Conservation (phyloP, 2,329 filamentous ascomycete species). For the Hansfordia pulvinata region DNA sequence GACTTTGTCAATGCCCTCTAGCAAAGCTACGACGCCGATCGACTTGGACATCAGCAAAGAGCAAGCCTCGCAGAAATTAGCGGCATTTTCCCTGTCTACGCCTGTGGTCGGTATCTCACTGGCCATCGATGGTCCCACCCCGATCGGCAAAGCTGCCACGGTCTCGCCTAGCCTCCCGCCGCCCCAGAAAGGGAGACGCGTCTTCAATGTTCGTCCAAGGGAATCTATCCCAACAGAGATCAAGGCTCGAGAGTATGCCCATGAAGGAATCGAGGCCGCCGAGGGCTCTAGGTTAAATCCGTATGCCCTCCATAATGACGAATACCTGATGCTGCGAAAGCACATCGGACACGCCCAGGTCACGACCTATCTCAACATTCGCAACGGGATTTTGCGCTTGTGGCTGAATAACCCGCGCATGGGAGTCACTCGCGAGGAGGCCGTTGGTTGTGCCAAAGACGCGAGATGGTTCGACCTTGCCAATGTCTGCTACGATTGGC, state of each 20-base stretch:
- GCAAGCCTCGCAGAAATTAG: no score
- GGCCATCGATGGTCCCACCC: no score
- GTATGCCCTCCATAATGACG: slow-evolving; percentile 72
- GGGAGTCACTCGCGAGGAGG: slow-evolving; percentile 70
- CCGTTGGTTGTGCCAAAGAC: slow-evolving; percentile 80
- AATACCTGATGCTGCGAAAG: slow-evolving; percentile 67
- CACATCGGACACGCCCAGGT: slow-evolving; percentile 82
- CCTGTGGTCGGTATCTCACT: no score
- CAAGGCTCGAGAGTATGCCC: slow-evolving; percentile 65
- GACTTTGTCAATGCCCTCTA: slow-evolving; percentile 34
- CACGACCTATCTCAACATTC: slow-evolving; percentile 89
- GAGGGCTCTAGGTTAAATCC: slow-evolving; percentile 83
- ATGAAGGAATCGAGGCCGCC: slow-evolving; percentile 79
- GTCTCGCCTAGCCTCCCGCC: no score
- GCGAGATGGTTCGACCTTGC: slow-evolving; percentile 80
- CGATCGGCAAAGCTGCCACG: no score
- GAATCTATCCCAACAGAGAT: slow-evolving; percentile 74
- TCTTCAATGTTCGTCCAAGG: slow-evolving; percentile 57
- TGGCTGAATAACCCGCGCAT: slow-evolving; percentile 83
- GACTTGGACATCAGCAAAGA: no score
- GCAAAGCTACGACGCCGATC: slow-evolving; percentile 49
- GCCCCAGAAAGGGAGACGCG: no score
- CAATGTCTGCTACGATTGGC: slow-evolving; percentile 82
- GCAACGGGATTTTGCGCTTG: slow-evolving; percentile 82
- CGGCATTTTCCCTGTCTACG: no score